A percentile compares a stretch with the other conserved stretches of the same genome.
These are phyloP conservation scores for Fusarium multiceps DNA, from an alignment of 2,329 filamentous ascomycete species.

Conservation along the genomic window DNA sequence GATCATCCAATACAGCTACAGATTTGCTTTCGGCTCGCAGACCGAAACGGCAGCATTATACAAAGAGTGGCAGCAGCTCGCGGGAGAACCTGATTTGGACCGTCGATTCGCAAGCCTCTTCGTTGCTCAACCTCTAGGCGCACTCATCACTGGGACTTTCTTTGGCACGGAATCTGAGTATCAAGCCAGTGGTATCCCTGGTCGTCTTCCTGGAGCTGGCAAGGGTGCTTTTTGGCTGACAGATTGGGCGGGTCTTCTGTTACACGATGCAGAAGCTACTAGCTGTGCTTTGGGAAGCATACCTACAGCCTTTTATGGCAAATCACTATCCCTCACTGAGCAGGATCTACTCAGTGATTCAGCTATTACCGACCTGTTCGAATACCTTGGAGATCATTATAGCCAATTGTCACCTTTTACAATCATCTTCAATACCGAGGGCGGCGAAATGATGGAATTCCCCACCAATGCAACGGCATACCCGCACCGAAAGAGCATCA, in stretches of 20 bases:
- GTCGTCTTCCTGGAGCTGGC: conserved; percentile 56
- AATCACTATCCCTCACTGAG: conserved; percentile 65
- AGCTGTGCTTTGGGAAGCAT: conserved; percentile 60
- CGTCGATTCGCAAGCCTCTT: conserved; percentile 69
- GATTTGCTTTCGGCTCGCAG: conserved; percentile 61
- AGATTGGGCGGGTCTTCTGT: conserved; percentile 72
- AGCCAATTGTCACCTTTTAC: conserved; percentile 68
- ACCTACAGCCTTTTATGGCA: conserved; percentile 65
- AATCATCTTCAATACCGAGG: conserved; percentile 70
- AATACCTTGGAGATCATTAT: conserved; percentile 61
- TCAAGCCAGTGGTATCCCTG: conserved; percentile 60
- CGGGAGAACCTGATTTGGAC: conserved; percentile 65
- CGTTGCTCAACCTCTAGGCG: conserved; percentile 63
- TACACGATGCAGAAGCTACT: conserved; percentile 62
- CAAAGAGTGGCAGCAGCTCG: conserved; percentile 68
- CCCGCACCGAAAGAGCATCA: conserved; percentile 70
- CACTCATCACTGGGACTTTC: conserved; percentile 69
- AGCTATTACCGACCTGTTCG: conserved; percentile 62
- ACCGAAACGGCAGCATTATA: conserved; percentile 62
- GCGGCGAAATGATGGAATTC: conserved; percentile 69
- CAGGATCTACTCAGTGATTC: conserved; percentile 60
- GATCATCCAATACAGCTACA: conserved; percentile 70
- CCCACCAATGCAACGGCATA: conserved; percentile 68
- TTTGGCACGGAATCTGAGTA: conserved; percentile 70
- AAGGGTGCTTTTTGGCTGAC: conserved; percentile 60